Conservation (phyloP, 192 early-diverging fungal genomes). For the Coemansia sp. region DNA sequence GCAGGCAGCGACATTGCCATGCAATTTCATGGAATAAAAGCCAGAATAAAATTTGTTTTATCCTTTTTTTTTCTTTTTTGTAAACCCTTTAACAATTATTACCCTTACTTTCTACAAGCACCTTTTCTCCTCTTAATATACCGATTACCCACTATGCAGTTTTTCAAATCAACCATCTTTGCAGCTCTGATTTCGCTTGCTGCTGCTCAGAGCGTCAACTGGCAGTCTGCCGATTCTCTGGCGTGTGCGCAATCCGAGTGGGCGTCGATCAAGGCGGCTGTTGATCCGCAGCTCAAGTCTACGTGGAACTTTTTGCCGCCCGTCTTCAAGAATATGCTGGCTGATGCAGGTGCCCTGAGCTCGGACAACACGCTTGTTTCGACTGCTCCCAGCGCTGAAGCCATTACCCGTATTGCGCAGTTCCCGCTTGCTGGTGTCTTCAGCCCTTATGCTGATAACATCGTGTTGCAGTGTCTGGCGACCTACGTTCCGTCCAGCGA, state of each 20-base stretch:
- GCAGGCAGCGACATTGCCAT: too few relatives aligned
- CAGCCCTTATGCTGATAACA: constrained; percentile 28
- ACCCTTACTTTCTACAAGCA: too few relatives aligned
- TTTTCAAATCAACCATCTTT: constrained; percentile 23
- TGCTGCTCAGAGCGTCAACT: constrained; percentile 22
- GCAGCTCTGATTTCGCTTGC: constrained; percentile 16
- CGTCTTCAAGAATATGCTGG: constrained; percentile 15
- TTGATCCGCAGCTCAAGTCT: constrained; percentile 17
- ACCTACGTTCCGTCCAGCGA: neutral
- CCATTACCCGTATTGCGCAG: constrained; percentile 12
- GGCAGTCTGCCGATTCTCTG: constrained; percentile 18
- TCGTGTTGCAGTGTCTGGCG: constrained; percentile 31
- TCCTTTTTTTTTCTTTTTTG: too few relatives aligned
- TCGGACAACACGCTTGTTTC: constrained; percentile 20
- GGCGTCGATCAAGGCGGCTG: constrained; percentile 25
- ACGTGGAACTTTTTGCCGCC: constrained; percentile 27
- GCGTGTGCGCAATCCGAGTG: constrained; percentile 28
- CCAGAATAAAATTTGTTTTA: too few relatives aligned
- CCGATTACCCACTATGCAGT: constrained; percentile 15
- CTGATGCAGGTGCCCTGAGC: constrained; percentile 13
- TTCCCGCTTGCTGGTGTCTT: constrained; percentile 31
- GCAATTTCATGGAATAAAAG: too few relatives aligned
- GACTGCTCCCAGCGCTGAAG: constrained; percentile 17
- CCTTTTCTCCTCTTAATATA: too few relatives aligned
- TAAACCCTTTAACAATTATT: too few relatives aligned